These are phyloP conservation scores for Pythium phragmiticola DNA, from an alignment of 352 stramenopile genomes.

Conservation along the genomic window DNA sequence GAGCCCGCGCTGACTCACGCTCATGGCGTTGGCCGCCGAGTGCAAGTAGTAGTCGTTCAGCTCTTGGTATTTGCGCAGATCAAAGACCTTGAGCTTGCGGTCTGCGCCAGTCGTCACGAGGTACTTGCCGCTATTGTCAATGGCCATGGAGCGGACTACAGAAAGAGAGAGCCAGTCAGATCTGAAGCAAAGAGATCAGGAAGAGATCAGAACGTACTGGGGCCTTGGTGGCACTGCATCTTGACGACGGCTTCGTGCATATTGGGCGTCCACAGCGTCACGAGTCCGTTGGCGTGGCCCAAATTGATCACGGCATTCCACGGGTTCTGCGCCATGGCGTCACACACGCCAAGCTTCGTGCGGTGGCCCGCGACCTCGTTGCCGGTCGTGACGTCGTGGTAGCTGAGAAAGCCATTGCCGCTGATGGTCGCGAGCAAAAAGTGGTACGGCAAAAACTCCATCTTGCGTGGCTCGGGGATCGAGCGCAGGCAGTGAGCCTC, in stretches of 20 bases:
- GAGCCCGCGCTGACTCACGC: slow-evolving; percentile 95
- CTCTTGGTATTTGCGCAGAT: slow-evolving; percentile 96
- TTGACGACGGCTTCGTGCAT: slow-evolving; percentile 94
- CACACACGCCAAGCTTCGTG: slow-evolving; percentile 91
- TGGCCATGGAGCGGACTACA: slow-evolving; percentile 86
- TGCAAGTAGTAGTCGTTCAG: slow-evolving; percentile 93
- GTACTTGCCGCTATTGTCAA: slow-evolving; percentile 93
- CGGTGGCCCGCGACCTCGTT: slow-evolving; percentile 90
- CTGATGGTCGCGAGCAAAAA: slow-evolving; percentile 97
- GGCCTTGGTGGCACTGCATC: slow-evolving; percentile 96
- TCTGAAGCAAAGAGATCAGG: background rate
- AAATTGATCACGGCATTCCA: slow-evolving; percentile 96
- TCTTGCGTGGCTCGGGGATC: slow-evolving; percentile 88
- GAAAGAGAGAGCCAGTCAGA: slow-evolving; percentile 2
- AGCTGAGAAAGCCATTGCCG: slow-evolving; percentile 88
- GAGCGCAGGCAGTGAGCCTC: slow-evolving; percentile 96
- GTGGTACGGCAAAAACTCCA: slow-evolving; percentile 99
- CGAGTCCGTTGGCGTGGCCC: slow-evolving; percentile 96
- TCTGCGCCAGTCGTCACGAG: slow-evolving; percentile 96
- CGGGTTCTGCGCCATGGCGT: slow-evolving; percentile 94
- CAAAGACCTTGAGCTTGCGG: slow-evolving; percentile 96
- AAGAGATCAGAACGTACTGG: slow-evolving; percentile 65
- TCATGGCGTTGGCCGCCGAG: slow-evolving; percentile 85
- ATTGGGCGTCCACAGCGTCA: slow-evolving; percentile 98
- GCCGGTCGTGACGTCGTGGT: slow-evolving; percentile 97